Base-by-base conservation (phyloP, 2,329 filamentous ascomycete species). In the Cryphonectria carpinicola region DNA sequence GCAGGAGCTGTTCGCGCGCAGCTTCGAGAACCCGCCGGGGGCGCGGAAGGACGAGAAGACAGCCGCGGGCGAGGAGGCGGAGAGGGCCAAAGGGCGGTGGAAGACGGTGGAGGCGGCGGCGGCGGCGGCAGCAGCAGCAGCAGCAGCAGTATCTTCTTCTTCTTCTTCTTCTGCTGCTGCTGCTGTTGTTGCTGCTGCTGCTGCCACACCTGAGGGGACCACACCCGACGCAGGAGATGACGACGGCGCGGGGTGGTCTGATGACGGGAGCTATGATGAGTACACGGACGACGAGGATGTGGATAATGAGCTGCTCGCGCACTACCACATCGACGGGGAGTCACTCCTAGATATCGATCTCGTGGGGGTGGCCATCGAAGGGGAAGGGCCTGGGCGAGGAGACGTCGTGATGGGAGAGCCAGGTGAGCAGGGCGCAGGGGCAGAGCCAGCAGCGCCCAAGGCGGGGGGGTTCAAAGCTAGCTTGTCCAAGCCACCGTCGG, bases 21-120 rank as follows among this genome's bases (percentile, higher is more conserved):
- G 87, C 17, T 97, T 97, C 76, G 89, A 92, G 73, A 89, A 90
- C 68, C 92, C 92, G 39, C 91, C 92, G 19, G 78, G 80, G 13
- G 72, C 77, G 7, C 81, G 79, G 74, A 75, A 78, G 74, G 77
- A 80, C 65, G 75, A 80, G 70, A 81, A 81, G 73, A 81, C 77
- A 72, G 56, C 14, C 35, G 80, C 77, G 72, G 84, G 77, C 75
- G 81, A 76, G 72, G 76, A 76, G 68, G 77, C 72, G 19, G 77
- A 74, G 68, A 82, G 78, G 78, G 84, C 52, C 8, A 65, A 79
- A 71, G 81, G 82, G 32, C 82, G 81, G 67, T 89, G 85, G 84
- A 87, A 88, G 78, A 78, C 82, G 35, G 83, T 87, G 28, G 87
- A 87, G 71, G 82, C 75, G n/a, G 71, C 46, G 22, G 17, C 43